These are phyloP conservation scores for Cyberlindnera mycetangii DNA, from an alignment of 805 yeast species.

Conservation along the genomic window DNA sequence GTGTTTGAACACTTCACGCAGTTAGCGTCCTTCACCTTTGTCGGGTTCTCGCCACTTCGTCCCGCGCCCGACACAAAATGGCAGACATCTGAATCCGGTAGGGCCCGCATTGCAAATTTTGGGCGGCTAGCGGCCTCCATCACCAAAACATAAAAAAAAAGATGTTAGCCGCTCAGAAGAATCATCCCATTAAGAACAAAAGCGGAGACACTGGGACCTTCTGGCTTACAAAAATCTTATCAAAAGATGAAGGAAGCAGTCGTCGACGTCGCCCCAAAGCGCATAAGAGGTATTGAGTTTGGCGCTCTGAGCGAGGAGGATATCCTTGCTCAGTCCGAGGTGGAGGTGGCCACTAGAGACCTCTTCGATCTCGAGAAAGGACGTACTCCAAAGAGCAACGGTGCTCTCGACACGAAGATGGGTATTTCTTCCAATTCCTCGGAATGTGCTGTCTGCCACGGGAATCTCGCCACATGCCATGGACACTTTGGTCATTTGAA, in stretches of 20 bases:
- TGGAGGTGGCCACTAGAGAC: constrained; percentile 88
- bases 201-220: constrained; percentile 19
- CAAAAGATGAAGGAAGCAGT: constrained; percentile 39
- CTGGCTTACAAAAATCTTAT: constrained; percentile 27
- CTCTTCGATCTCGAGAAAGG: constrained; percentile 89
- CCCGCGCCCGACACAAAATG: no score
- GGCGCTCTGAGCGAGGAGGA: constrained; percentile 92
- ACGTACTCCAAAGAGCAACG: constrained; percentile 73
- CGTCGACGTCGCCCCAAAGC: constrained; percentile 80
- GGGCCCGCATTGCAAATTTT: constrained; percentile 4
- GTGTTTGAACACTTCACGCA: no score
- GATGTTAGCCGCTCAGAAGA: neutral
- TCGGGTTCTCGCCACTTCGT: no score
- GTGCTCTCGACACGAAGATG: constrained; percentile 91
- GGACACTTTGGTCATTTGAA: constrained; percentile 98
- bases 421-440: constrained; percentile 87
- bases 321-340: constrained; percentile 90
- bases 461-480: constrained; percentile 89
- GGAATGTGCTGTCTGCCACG: constrained; percentile 90
- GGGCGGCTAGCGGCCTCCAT: constrained; percentile 2
- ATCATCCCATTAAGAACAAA: neutral
- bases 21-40: no score
- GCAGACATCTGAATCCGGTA: neutral
- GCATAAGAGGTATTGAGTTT: constrained; percentile 86
- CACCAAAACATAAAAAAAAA: neutral